Base-by-base conservation (phyloP, 2,329 filamentous ascomycete species). In the Lecanicillium sp. region DNA sequence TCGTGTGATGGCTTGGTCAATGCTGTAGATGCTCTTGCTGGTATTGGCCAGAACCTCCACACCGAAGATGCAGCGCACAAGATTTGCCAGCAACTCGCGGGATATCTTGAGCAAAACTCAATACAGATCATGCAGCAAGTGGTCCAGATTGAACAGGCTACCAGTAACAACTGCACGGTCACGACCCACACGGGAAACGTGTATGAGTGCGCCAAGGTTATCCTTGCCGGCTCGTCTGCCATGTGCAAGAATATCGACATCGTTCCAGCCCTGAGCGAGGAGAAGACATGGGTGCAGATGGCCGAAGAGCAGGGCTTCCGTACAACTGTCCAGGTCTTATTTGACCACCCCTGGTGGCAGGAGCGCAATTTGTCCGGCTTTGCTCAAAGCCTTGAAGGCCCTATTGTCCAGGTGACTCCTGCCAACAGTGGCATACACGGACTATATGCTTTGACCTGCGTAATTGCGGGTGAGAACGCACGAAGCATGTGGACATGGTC, bases 311-410 rank as follows among this genome's bases (percentile, higher is more conserved):
- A 29, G 9, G 46, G 46, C 2, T 52, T 47, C 35, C 43, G 41
- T 36, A 40, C 36, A 29, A 46, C 44, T 17, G 40, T 43, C n/a
- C 36, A 41, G 5, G 9, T 51, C 9, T 25, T 43, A 3, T 51
- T 45, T 18, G 45, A 48, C 5, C 37, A 42, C 34, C 45, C 50
- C 11, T 52, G 50, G 50, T 52, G 50, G 50, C 44, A 38, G 8
- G 42, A 48, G 31, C 40, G 44, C n/a, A 45, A 47, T 3, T 34
- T 49, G 12, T 48, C 42, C 9, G 47, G 45, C 17, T 41, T 34
- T 18, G 45, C 46, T 4, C 43, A 43, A 31, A 45, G 45, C 14
- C 18, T 39, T 3, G 37, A 43, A 1, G 46, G 47, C 3, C 46
- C 48, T 3, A 36, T 48, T 4, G 38, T 41, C 2, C 27, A 40